Base-by-base conservation (phyloP, 305 asterid species). In the Solanum hybrid region DNA sequence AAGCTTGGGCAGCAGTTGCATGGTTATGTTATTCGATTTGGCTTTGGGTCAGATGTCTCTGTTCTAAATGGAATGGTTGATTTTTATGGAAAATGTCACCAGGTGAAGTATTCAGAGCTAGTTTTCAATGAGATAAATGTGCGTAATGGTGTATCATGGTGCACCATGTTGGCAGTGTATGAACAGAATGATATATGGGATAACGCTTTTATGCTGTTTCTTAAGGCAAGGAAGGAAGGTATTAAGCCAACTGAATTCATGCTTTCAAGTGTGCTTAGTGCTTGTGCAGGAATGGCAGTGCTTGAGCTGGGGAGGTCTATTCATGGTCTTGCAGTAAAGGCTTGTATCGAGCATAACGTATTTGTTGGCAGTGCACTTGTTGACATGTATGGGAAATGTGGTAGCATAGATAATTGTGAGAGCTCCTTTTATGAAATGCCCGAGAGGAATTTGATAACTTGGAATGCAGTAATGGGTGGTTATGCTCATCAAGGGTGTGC, bases 341-440 rank as follows among this genome's bases (percentile, higher is more conserved):
- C 97, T 2, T 93, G 97, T 89, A 76, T 96, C 34, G 97, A 94
- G 73, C 92, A 89, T 81, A 93, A 95, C 90, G 87, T 95, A 16
- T 96, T 93, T 88, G 97, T 96, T 22, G 99, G 99, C 27, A 97
- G 99, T 90, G 98, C 98, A 0, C 93, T 97, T 32, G 98, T 95
- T 20, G 98, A 96, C 93, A 94, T 97, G 99, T 97, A 97, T 56
- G 99, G 96, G 2, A 96, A 96, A 88, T 97, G 98, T 90, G 99
- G 98, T 80, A 92, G 94, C 87, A 94, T 96, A 27, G 95, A 93
- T 64, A 94, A 93, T 78, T 95, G 99, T 34, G 96, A 94, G 93
- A 87, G 89, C 51, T 94, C 93, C 22, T 96, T 96, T 90, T 86
- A 87, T 77, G 91, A 88, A 36, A 90, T 95, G 93, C 95, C 96